Conservation (phyloP, 2,329 filamentous ascomycete species). For the Colletotrichum melonis region DNA sequence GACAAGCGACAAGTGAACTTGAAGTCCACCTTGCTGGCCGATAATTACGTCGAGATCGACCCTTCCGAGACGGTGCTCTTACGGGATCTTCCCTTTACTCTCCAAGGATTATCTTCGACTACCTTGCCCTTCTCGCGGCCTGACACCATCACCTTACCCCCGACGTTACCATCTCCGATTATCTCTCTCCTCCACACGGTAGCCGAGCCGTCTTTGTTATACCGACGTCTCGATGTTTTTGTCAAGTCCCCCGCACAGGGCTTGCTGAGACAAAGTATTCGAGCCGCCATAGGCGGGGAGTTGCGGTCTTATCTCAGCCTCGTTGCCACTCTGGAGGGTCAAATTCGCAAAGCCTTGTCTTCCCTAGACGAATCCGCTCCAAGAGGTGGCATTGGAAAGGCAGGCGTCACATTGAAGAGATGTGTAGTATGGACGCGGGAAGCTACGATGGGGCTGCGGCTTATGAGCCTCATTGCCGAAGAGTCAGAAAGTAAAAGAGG, state of each 20-base stretch:
- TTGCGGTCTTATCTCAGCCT: constrained; percentile 90
- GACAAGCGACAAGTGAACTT: constrained; percentile 63
- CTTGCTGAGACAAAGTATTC: constrained; percentile 90
- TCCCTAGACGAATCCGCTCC: constrained; percentile 77
- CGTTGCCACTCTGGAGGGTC: constrained; percentile 90
- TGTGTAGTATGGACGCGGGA: constrained; percentile 98
- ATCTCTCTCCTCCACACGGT: constrained; percentile 89
- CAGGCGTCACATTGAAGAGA: constrained; percentile 92
- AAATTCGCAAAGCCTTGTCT: constrained; percentile 85
- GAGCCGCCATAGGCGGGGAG: constrained; percentile 86
- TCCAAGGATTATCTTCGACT: constrained; percentile 91
- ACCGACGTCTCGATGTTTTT: constrained; percentile 82
- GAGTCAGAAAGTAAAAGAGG: constrained; percentile 86
- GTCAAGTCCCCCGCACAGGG: constrained; percentile 85
- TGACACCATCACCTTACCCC: constrained; percentile 79
- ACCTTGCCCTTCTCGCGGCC: constrained; percentile 81
- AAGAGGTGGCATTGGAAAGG: constrained; percentile 80
- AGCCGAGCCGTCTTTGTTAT: constrained; percentile 93
- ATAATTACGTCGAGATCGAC: constrained; percentile 66
- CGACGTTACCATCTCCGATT: constrained; percentile 83
- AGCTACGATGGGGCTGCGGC: constrained; percentile 91
- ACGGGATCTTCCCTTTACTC: constrained; percentile 88
- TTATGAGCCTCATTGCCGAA: constrained; percentile 95
- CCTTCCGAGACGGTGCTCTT: constrained; percentile 75
- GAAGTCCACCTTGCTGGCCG: constrained; percentile 68